Percentiles rank a stretch among this genome's conserved stretches.
phyloP scores from a whole-genome alignment of 2,329 filamentous ascomycete genomes.

The Scedosporium boydii region DNA sequence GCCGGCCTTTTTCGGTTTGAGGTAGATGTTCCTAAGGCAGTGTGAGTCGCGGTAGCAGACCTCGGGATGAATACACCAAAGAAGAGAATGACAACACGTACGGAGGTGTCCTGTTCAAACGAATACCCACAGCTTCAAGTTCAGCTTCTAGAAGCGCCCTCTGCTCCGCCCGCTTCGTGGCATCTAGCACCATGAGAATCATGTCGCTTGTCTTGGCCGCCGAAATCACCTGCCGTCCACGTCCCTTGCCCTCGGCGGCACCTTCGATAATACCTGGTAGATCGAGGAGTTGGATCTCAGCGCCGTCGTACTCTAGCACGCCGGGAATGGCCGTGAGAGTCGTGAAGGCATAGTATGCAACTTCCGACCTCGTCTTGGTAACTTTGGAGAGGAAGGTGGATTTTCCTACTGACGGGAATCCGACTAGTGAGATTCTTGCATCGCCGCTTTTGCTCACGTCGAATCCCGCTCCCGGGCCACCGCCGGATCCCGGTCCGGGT shows the following conservation, averaged over 20 bases:
- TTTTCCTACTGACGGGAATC: slow-evolving; percentile 98
- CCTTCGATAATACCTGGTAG: slow-evolving; percentile 97
- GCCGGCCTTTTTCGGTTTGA: slow-evolving; percentile 90
- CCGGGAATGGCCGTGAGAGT: slow-evolving; percentile 95
- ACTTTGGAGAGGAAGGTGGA: slow-evolving; percentile 98
- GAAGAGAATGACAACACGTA: slow-evolving; percentile 30
- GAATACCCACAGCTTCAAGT: slow-evolving; percentile 88
- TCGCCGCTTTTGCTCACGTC: slow-evolving; percentile 95
- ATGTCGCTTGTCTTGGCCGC: slow-evolving; percentile 97
- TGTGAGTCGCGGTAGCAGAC: background rate
- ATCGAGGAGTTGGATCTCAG: slow-evolving; percentile 96
- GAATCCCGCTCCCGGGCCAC: slow-evolving; percentile 74
- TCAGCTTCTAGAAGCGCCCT: slow-evolving; percentile 82
- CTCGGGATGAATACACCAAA: background rate
- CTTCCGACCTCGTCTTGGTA: slow-evolving; percentile 93
- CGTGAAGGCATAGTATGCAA: slow-evolving; percentile 94
- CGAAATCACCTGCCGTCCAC: slow-evolving; percentile 92
- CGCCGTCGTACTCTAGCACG: slow-evolving; percentile 93
- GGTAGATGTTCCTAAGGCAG: slow-evolving; percentile 73
- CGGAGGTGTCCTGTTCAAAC: slow-evolving; percentile 85
- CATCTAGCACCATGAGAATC: slow-evolving; percentile 93
- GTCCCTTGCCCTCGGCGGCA: slow-evolving; percentile 87
- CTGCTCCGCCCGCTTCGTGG: slow-evolving; percentile 93
- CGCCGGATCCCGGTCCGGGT: slow-evolving; percentile 69
- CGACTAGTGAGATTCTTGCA: slow-evolving; percentile 91